Evolutionary conservation across 345 rosid genomes (phyloP), one percentile per base, ranked within the genome.

Genomic region (Ceriops zippeliana): DNA sequence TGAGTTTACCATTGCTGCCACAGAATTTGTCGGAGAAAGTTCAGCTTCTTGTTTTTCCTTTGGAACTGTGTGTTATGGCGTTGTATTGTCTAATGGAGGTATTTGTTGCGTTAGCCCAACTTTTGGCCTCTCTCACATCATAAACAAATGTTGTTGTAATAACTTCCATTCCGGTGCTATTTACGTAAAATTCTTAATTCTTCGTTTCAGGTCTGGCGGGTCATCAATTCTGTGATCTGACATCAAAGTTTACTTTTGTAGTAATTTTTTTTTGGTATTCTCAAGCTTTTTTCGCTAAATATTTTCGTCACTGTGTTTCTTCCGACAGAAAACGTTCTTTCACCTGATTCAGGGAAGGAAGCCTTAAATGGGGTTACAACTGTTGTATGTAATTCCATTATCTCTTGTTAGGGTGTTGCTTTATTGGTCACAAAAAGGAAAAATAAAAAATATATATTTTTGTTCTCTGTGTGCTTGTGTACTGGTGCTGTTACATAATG

Each of bases 291-390:
- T 21, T 61, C 35, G 27, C 69, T 73, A 54, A 73, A 46, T n/a
- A 37, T 53, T 73, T 59, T 56, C 31, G 3, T 26, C 10, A 32
- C 21, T 30, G 11, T 70, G 58, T n/a, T 47, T 61, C 47, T 37
- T 73, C 34, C 62, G 17, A 58, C 72, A 88, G 98, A 97, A 79
- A 84, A 87, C 67, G 90, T 95, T 76, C 86, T 95, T 59, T 81
- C 89, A 64, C 85, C 96, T 65, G 90, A 95, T 74, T 84, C 90
- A 47, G 83, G 86, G 89, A 87, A 82, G 83, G 97, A 92, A 64
- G 90, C 96, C 75, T 75, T 95, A 60, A 76, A 85, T 67, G 98
- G 91, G 32, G 97, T 90, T 66, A 84, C 99, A 59, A 73, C 90
- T 70, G 87, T 91, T 81, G 99, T 95, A 92, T 53, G 91, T 83